Conservation (phyloP, 2,329 filamentous ascomycete genomes). For the Exutisphaerella laricina region DNA sequence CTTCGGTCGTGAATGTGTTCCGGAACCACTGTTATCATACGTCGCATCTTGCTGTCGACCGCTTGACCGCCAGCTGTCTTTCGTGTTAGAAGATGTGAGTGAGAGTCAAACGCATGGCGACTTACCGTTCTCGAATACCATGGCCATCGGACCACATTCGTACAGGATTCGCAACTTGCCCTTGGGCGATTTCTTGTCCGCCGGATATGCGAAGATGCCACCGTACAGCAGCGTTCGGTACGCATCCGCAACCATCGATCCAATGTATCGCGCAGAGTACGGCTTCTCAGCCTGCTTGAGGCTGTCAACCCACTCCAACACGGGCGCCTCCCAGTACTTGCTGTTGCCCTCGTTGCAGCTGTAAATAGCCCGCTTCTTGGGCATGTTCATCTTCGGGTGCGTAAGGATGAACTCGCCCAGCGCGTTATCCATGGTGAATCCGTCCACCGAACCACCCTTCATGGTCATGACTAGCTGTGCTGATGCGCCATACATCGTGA, state of each 20-base stretch:
- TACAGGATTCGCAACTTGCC: constrained; percentile 96
- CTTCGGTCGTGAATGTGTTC: constrained; percentile 92
- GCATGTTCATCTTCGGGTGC: constrained; percentile 89
- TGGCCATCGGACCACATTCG: constrained; percentile 97
- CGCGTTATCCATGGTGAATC: constrained; percentile 94
- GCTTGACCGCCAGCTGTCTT: constrained; percentile 87
- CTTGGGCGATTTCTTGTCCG: constrained; percentile 97
- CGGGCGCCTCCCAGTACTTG: constrained; percentile 86
- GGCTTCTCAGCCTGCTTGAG: constrained; percentile 76
- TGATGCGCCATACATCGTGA: constrained; percentile 99
- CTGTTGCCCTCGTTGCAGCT: constrained; percentile 99
- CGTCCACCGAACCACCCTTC: constrained; percentile 86
- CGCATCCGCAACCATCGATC: constrained; percentile 96
- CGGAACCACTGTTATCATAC: constrained; percentile 84
- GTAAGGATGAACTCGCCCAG: constrained; percentile 98
- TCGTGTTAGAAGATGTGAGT: constrained; percentile 24
- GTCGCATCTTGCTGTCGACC: constrained; percentile 81
- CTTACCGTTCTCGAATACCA: constrained; percentile 97
- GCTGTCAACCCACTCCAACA: constrained; percentile 81
- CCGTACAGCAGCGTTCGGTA: constrained; percentile 94
- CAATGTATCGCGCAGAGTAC: constrained; percentile 92
- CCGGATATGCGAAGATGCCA: constrained; percentile 94
- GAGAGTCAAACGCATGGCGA: constrained; percentile 15
- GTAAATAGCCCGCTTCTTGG: constrained; percentile 78
- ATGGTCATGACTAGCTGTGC: constrained; percentile 96